Percentiles rank a stretch among this genome's conserved stretches.
Conservation (phyloP, 2,329 filamentous ascomycete species). For the Cytospora chrysosperma region DNA sequence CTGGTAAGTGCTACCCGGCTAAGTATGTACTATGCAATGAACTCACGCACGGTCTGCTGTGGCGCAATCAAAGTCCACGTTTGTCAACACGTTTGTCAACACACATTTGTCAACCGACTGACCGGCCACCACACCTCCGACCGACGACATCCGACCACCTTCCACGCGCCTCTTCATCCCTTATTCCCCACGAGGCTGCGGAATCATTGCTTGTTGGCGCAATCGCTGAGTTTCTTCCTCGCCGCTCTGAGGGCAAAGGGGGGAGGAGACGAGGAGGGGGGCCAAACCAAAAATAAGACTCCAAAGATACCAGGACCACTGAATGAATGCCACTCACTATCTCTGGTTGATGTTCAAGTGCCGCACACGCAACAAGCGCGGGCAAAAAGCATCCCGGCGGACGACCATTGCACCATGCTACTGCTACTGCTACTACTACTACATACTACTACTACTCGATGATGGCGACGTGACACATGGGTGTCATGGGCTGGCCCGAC, state of each 20-base stretch:
- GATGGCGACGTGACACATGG: background rate
- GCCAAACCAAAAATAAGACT: background rate
- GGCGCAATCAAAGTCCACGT: no score
- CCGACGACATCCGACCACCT: background rate
- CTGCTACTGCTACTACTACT: background rate
- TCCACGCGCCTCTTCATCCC: background rate
- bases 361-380: background rate
- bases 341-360: background rate
- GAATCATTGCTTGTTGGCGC: background rate
- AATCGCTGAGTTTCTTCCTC: background rate
- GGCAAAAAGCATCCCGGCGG: background rate
- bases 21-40: no score
- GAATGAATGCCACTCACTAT: no score
- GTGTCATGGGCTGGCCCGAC: conserved; percentile 12
- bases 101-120: background rate
- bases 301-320: background rate
- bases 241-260: no score
- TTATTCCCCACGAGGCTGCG: background rate
- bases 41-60: no score
- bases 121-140: background rate
- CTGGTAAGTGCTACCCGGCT: no score
- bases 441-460: background rate
- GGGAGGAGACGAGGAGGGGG: no score
- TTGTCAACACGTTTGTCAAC: no score
- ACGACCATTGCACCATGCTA: background rate